phyloP scores from a whole-genome alignment of 129 eudicot genomes.

The Lactuca saligna region DNA sequence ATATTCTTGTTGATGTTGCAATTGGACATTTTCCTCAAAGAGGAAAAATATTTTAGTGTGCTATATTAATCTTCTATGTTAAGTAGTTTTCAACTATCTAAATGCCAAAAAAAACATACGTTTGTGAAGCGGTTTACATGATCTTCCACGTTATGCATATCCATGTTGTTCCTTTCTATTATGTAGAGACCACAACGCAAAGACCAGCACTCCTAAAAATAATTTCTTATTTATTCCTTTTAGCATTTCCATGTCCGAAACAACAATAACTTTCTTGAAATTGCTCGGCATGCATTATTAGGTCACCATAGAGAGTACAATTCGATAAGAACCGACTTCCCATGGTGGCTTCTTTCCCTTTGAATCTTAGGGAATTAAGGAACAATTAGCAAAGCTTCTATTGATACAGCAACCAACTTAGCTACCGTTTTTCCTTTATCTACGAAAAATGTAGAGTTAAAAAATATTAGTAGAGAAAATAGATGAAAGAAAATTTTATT shows the following conservation, averaged over 20 bases:
- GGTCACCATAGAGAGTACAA: neutral
- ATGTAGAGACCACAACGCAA: neutral
- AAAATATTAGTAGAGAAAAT: too few species aligned
- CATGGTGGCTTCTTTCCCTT: neutral
- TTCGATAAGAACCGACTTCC: neutral
- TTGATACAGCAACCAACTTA: too few species aligned
- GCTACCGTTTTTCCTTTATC: too few species aligned
- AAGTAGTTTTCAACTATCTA: slow-evolving; percentile 15
- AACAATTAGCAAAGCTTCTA: too few species aligned
- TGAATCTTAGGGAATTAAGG: too few species aligned
- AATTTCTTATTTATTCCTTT: neutral
- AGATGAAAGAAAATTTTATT: too few species aligned
- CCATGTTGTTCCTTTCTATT: neutral
- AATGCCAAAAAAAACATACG: neutral
- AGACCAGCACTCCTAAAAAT: neutral
- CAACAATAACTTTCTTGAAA: neutral
- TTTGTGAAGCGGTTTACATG: neutral
- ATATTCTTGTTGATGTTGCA: neutral
- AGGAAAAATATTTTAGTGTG: slow-evolving; percentile 7
- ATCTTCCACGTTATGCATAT: neutral
- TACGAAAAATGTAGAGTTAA: too few species aligned
- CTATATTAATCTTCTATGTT: neutral
- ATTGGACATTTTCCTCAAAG: slow-evolving; percentile 13
- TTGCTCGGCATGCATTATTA: neutral
- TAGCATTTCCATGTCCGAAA: neutral